Base-by-base conservation (phyloP, 208 protist species). In the Trichomonas gallinae region DNA sequence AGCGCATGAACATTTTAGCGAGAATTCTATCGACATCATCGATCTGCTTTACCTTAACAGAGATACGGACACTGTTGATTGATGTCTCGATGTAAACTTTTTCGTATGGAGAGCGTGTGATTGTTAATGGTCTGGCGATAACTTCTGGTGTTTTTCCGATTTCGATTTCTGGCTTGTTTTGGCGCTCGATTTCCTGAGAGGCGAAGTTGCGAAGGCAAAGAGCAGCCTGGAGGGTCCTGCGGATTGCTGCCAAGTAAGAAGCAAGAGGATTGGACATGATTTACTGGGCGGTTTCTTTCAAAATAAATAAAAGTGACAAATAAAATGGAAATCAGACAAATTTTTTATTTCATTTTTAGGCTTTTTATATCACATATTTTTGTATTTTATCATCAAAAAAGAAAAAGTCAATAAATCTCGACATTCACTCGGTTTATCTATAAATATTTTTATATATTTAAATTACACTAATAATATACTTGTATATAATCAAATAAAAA, bases 131-230 rank as follows among this genome's bases (percentile, higher is more conserved):
- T 51, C 97, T 97, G 4, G 93, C 72, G 1, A 97, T 40, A 31
- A 97, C n/a, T 96, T 97, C 97, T 58, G n/a, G 34, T 58, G n/a
- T 87, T 15, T 93, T 48, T 23, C 44, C n/a, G 34, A 96, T 97
- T 97, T 99, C 99, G 87, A 99, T 98, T 97, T 99, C 99, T 13
- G 99, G 99, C 96, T 99, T 99, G 97, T 99, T 99, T 97, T 99
- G 98, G 81, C 99, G 97, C 97, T 99, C 99, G 17, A 99, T 98
- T 21, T 98, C 96, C 96, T 99, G 98, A 21, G 98, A 99, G 15
- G 98, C 97, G 97, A 99, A 99, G 97, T 99, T 99, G 44, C 97
- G 96, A 13, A 99, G 97, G 97, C 99, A 99, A 88, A 99, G 97
- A 23, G 99, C 99, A 0, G 98, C 98, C 72, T 98, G 97, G 38